A percentile compares a stretch with the other conserved stretches of the same genome.
Evolutionary conservation across 2,329 filamentous ascomycete species (phyloP).

Genomic region (Gremmenia infestans): DNA sequence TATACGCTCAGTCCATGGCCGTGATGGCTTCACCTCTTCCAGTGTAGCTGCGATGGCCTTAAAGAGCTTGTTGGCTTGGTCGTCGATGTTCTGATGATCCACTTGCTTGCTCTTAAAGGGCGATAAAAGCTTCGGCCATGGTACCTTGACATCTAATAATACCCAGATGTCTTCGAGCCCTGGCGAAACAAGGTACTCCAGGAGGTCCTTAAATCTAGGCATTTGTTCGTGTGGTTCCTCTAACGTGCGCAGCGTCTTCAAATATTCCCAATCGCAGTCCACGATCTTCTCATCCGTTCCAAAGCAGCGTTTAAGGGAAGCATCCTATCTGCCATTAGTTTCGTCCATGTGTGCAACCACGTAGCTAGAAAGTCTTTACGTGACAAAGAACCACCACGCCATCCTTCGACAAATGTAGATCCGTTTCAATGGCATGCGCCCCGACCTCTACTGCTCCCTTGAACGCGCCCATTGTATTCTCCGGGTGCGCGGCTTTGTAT

Average conservation of each 20-base stretch:
- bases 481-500: constrained; percentile 71
- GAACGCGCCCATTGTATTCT: constrained; percentile 83
- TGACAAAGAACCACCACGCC: constrained; percentile 82
- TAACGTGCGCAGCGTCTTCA: constrained; percentile 63
- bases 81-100: constrained; percentile 50
- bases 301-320: constrained; percentile 74
- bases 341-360: constrained; percentile 9
- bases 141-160: constrained; percentile 81
- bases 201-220: constrained; percentile 68
- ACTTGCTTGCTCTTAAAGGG: background rate
- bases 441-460: constrained; percentile 66
- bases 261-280: constrained; percentile 71
- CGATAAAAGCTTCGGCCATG: constrained; percentile 4
- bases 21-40: constrained; percentile 41
- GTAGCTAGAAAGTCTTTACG: constrained; percentile 38
- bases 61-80: constrained; percentile 67
- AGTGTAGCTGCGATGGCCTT: constrained; percentile 61
- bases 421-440: constrained; percentile 80
- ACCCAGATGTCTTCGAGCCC: constrained; percentile 69
- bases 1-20: constrained; percentile 68
- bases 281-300: constrained; percentile 66
- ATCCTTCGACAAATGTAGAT: constrained; percentile 78
- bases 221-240: constrained; percentile 64
- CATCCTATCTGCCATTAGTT: constrained; percentile 50
- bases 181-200: constrained; percentile 64